Percentiles rank a stretch among this genome's conserved stretches.
phyloP scores from a whole-genome alignment of 2,329 filamentous ascomycete genomes.

The Chaetomiaceae sp. region DNA sequence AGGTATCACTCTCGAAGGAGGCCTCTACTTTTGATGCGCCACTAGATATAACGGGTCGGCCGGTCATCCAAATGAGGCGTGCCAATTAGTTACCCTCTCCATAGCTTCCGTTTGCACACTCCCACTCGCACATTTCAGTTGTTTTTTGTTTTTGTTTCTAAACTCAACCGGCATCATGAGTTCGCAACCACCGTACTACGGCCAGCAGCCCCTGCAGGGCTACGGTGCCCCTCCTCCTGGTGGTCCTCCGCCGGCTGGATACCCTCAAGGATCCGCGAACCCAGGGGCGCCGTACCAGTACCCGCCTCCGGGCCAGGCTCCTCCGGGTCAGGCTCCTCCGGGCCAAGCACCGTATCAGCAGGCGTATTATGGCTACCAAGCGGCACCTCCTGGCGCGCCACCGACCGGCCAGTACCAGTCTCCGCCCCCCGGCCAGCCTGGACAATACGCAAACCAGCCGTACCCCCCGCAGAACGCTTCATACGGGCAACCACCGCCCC shows the following conservation, averaged over 20 bases:
- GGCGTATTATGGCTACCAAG: constrained; percentile 37
- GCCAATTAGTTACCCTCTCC: too few relatives aligned
- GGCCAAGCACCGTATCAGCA: constrained; percentile 24
- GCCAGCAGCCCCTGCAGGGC: constrained; percentile 9
- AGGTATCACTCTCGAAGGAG: too few relatives aligned
- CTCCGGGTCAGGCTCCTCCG: constrained; percentile 6
- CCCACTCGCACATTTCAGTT: too few relatives aligned
- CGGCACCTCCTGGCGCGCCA: constrained; percentile 35
- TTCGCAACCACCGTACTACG: constrained; percentile 7
- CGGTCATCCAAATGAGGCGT: too few relatives aligned
- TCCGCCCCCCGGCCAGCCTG: background rate
- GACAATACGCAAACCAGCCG: background rate
- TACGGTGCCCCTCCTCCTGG: constrained; percentile 18
- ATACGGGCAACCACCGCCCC: background rate
- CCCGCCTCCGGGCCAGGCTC: constrained; percentile 2
- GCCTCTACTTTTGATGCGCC: too few relatives aligned
- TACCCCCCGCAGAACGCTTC: background rate
- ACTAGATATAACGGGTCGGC: too few relatives aligned
- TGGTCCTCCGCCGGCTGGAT: constrained; percentile 27
- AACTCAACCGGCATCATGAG: background rate
- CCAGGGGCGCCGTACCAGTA: constrained; percentile 17
- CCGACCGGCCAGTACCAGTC: constrained; percentile 2
- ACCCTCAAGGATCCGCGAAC: constrained; percentile 32
- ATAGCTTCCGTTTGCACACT: too few relatives aligned
- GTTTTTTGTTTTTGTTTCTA: too few relatives aligned